Base-by-base conservation (phyloP, 495 filamentous ascomycete genomes). In the Thermochaetoides thermophila region DNA sequence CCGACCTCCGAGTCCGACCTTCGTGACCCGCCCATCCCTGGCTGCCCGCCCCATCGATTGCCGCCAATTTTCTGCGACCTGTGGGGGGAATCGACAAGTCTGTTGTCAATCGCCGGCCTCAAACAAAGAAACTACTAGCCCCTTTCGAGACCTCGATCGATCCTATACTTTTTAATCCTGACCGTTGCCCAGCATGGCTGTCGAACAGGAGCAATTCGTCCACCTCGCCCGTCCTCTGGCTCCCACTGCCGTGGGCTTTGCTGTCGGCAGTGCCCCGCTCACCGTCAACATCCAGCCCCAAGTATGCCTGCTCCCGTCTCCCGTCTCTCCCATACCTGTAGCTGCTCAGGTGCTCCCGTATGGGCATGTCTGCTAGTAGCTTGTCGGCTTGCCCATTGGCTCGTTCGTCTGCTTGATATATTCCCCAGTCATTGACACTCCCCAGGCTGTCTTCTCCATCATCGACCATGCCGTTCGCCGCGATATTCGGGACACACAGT, bases 381-480 rank as follows among this genome's bases (percentile, higher is more conserved):
- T n/a, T n/a, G n/a, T n/a, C n/a, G n/a, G n/a, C n/a, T n/a, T n/a
- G n/a, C n/a, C n/a, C n/a, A n/a, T n/a, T n/a, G n/a, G n/a, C n/a
- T n/a, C n/a, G n/a, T n/a, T n/a, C n/a, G n/a, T n/a, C n/a, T n/a
- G n/a, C n/a, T n/a, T n/a, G n/a, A n/a, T n/a, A n/a, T n/a, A n/a
- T n/a, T n/a, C n/a, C n/a, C n/a, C n/a, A n/a, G n/a, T n/a, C n/a
- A n/a, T n/a, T n/a, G n/a, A 15, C 5, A 15, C 29, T 5, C 29
- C 27, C 40, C 35, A 94, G 83, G 84, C 89, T 33, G 72, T 97
- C 36, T 87, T 96, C 73, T 85, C 84, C 35, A 86, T 97, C 58
- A 76, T 97, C 51, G 89, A 97, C 60, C 89, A 97, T 62, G 87
- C 91, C 31, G 70, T 84, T 37, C 81, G 91, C 56, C 81, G 89